Evolutionary conservation across 208 protist species (phyloP), one percentile per base, ranked within the genome.

Genomic region (Plasmodiophora brassicae): DNA sequence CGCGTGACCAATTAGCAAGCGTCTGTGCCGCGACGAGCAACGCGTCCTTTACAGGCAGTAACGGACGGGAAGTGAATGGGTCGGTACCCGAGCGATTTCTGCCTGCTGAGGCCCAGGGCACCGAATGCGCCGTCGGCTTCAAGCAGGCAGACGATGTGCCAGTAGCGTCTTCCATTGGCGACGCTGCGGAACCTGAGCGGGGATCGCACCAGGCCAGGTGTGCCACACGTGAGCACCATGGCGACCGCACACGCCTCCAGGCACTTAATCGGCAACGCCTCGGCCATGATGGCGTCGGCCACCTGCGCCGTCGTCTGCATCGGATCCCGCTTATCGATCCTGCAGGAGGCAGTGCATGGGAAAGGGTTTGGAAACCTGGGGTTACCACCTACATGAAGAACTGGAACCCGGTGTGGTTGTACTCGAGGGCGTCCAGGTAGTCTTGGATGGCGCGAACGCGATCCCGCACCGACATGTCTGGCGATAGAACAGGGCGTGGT

Each of bases 101-200:
- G n/a, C 5, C 65, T n/a, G n/a, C 65, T 78, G 32, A 78, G n/a
- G 5, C 65, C 65, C n/a, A 78, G 65, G n/a, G n/a, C 65, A 32
- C 65, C 65, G 65, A 36, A 78, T 38, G 32, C 32, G 32, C n/a
- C 65, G n/a, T 38, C 65, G n/a, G 32, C n/a, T 32, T 78, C 65
- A 8, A 78, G 32, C 65, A 78, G 10, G 65, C 65, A 78, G 65
- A 78, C 65, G 65, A 78, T 78, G n/a, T 78, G 65, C 65, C 65
- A 78, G n/a, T 36, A 78, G 14, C 65, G 65, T 78, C 20, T 5
- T 5, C 65, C 65, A 5, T 32, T 32, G 14, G 41, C n/a, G 32
- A n/a, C 32, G 20, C 32, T 44, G 14, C 65, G 14, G 65, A 78
- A 78, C n/a, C 65, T n/a, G 5, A 78, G 65, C n/a, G 65, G 65